Percentiles rank a stretch among this genome's conserved stretches.
These are phyloP conservation scores for Hypoxylon cercidicola DNA, from an alignment of 495 filamentous ascomycete species.

Conservation along the genomic window DNA sequence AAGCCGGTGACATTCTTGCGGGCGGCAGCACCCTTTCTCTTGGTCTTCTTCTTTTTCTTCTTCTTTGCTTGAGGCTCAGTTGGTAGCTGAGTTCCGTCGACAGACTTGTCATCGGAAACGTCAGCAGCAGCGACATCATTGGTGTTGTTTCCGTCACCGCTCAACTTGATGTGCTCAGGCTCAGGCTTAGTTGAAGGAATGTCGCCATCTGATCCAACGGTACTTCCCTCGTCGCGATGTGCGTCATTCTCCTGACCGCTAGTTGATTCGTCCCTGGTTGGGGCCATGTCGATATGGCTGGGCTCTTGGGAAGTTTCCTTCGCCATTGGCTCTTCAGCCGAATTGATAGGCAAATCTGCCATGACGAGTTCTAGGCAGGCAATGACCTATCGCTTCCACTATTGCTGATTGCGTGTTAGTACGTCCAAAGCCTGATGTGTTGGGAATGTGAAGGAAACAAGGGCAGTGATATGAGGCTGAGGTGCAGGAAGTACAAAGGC, in stretches of 20 bases:
- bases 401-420: constrained; percentile 23
- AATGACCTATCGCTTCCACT: constrained; percentile 4
- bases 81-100: constrained; percentile 1
- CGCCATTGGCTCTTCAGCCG: constrained; percentile 19
- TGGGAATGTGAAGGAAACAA: constrained; percentile 23
- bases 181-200: constrained; percentile 6
- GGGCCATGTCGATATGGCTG: constrained; percentile 9
- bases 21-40: constrained; percentile 42
- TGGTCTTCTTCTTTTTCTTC: constrained; percentile 45
- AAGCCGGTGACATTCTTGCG: constrained; percentile 51
- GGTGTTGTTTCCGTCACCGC: constrained; percentile 12
- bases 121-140: constrained; percentile 7
- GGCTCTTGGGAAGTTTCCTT: constrained; percentile 13
- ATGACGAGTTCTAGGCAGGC: constrained; percentile 15
- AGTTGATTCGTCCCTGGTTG: constrained; percentile 9
- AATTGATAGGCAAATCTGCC: constrained; percentile 31
- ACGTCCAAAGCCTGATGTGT: constrained; percentile 11
- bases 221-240: constrained; percentile 8
- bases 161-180: background rate
- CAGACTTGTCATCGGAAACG: background rate
- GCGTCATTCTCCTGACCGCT: constrained; percentile 31
- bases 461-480: constrained; percentile 39
- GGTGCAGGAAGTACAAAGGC: constrained; percentile 22
- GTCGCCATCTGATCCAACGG: constrained; percentile 5
- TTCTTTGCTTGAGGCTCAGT: constrained; percentile 44